Conservation (phyloP, 2,329 filamentous ascomycete genomes). For the Dactylella cylindrospora region DNA sequence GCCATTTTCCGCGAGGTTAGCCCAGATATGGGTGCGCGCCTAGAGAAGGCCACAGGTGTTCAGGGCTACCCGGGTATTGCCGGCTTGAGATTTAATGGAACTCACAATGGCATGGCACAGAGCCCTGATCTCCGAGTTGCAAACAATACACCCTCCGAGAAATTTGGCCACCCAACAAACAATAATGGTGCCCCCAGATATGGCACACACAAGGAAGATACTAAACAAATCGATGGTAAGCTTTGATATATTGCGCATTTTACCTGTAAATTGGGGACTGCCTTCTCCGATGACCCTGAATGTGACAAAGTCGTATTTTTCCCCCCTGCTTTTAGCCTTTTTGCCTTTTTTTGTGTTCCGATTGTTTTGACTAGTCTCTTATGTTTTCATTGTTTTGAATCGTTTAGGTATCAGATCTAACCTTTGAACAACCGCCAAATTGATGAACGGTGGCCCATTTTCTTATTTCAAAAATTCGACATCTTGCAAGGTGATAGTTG, state of each 20-base stretch:
- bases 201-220: slow-evolving; percentile 53
- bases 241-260: not conserved
- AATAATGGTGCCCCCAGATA: slow-evolving; percentile 58
- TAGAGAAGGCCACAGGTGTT: slow-evolving; percentile 66
- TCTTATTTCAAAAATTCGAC: no score
- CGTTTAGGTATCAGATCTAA: slow-evolving; percentile 42
- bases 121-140: slow-evolving; percentile 56
- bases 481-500: no score
- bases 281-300: no score
- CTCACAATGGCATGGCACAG: slow-evolving; percentile 63
- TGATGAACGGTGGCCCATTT: no score
- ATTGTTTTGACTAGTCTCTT: slow-evolving; percentile 37
- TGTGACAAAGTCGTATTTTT: no score
- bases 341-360: not conserved
- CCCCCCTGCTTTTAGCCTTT: slow-evolving; percentile 1
- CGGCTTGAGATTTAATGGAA: slow-evolving; percentile 61
- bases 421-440: slow-evolving; percentile 16
- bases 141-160: slow-evolving; percentile 56
- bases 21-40: slow-evolving; percentile 59
- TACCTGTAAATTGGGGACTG: not conserved
- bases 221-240: slow-evolving; percentile 39
- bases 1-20: slow-evolving; percentile 66
- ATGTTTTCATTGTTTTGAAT: slow-evolving; percentile 19
- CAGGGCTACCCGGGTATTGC: slow-evolving; percentile 63
- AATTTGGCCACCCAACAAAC: slow-evolving; percentile 50